A percentile compares a stretch with the other conserved stretches of the same genome.
These are phyloP conservation scores for Xylariaceae sp. DNA, from an alignment of 2,329 filamentous ascomycete genomes.

Conservation along the genomic window DNA sequence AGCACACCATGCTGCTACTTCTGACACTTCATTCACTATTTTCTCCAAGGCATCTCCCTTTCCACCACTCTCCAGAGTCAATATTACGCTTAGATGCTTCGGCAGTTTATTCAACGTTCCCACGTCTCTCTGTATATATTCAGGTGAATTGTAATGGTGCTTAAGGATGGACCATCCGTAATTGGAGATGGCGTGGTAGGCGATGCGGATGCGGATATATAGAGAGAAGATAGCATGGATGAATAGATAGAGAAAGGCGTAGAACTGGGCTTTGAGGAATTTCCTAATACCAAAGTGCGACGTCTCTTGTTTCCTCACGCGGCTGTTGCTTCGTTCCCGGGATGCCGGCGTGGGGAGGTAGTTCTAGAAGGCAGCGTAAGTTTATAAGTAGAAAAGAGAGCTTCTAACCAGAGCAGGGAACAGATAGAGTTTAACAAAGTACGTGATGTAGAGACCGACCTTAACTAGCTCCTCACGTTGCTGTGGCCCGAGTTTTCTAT, in stretches of 20 bases:
- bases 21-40: constrained; percentile 87
- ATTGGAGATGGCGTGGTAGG: constrained; percentile 79
- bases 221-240: constrained; percentile 86
- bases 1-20: constrained; percentile 91
- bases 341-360: constrained; percentile 37
- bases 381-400: not conserved
- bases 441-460: constrained; percentile 43
- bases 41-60: constrained; percentile 78
- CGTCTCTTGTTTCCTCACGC: constrained; percentile 40
- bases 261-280: constrained; percentile 66
- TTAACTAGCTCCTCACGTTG: constrained; percentile 52
- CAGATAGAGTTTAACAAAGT: not conserved
- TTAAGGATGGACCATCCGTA: constrained; percentile 82
- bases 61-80: constrained; percentile 74
- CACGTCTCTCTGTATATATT: constrained; percentile 89
- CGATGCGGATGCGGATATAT: constrained; percentile 81
- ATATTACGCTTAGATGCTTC: constrained; percentile 84
- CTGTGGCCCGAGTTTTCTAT: constrained; percentile 43
- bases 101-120: constrained; percentile 75
- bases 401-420: not conserved
- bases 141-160: constrained; percentile 94
- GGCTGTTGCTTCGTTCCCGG: constrained; percentile 36
- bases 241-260: constrained; percentile 70
- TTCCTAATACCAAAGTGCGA: constrained; percentile 63
- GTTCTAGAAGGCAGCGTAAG: constrained; percentile 31